Evolutionary conservation across 768 basidiomycete species (phyloP).

Genomic region (Lyophyllum atratum): DNA sequence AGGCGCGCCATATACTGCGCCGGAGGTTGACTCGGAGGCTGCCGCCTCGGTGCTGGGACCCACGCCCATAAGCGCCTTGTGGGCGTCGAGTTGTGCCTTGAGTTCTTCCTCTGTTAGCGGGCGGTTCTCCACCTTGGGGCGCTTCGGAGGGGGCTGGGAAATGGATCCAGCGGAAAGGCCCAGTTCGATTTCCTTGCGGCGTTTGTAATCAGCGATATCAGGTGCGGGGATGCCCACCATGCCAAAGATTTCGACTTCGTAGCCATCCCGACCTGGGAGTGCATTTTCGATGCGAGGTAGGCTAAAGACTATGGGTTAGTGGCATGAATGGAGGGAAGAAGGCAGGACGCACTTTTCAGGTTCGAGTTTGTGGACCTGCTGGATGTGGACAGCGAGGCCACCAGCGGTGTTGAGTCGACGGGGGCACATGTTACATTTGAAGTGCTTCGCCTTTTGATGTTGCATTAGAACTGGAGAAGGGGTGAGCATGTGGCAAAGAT

Average conservation of each 20-base stretch:
- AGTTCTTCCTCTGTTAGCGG: conserved; percentile 83
- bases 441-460: conserved; percentile 99
- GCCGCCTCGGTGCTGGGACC: conserved; percentile 39
- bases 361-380: conserved; percentile 99
- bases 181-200: conserved; percentile 91
- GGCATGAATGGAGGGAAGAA: background rate
- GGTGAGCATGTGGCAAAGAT: background rate
- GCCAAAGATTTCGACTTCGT: conserved; percentile 98
- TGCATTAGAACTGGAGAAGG: conserved; percentile 83
- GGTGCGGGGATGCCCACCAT: conserved; percentile 98
- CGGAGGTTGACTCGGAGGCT: conserved; percentile 41
- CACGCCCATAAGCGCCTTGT: conserved; percentile 89
- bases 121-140: conserved; percentile 78
- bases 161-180: conserved; percentile 83
- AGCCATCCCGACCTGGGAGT: conserved; percentile 93
- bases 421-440: conserved; percentile 97
- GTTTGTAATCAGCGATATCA: conserved; percentile 94
- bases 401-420: conserved; percentile 95
- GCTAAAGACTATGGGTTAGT: conserved; percentile 31
- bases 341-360: conserved; percentile 72
- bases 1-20: conserved; percentile 73
- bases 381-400: conserved; percentile 95
- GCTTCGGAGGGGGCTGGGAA: conserved; percentile 78
- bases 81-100: conserved; percentile 81
- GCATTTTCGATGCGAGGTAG: conserved; percentile 95